Evolutionary conservation across 2,329 filamentous ascomycete species (phyloP), one percentile per base, ranked within the genome.

Genomic region (Westerdykella aurantiaca): DNA sequence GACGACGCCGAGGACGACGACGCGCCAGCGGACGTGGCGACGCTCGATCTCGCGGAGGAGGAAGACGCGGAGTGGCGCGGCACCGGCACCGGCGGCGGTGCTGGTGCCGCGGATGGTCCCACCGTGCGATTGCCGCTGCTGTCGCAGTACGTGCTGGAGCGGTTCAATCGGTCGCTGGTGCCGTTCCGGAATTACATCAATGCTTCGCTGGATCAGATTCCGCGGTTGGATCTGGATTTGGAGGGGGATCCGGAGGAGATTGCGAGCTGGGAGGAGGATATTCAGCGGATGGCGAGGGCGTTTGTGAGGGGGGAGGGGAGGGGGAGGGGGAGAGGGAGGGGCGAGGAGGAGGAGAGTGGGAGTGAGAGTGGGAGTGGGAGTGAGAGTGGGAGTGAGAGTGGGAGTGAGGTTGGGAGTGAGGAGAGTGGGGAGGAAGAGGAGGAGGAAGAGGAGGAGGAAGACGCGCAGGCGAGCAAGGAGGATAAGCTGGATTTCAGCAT

Each of bases 181-280:
- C 72, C 72, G 5, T 71, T 74, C 50, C 57, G 72, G 12, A 72
- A 72, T 42, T 73, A 74, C 37, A 49, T 74, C 6, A 38, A 45
- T 11, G 58, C 60, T 1, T 55, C 56, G 2, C 53, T 60, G 31
- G 65, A 67, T 12, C 55, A 64, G 3, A 66, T 66, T 6, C 61
- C 61, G 1, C 44, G 47, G 14, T 39, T 67, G 13, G 58, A 66
- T 39, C 43, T 64, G 1, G 33, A 53, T 1, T 56, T 57, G n/a
- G 51, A 59, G 34, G 49, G 53, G 34, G 56, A 63, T 41, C 56
- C 57, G 7, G 57, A 62, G 33, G 64, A 53, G 1, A 38, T 64
- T 23, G 57, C 60, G 9, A 62, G 60, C 35, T 66, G 64, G 63
- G 60, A 60, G 6, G 55, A 58, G 38, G 63, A 65, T 44, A 57